phyloP scores from a whole-genome alignment of 129 eudicot genomes.

The Centaurea solstitialis region DNA sequence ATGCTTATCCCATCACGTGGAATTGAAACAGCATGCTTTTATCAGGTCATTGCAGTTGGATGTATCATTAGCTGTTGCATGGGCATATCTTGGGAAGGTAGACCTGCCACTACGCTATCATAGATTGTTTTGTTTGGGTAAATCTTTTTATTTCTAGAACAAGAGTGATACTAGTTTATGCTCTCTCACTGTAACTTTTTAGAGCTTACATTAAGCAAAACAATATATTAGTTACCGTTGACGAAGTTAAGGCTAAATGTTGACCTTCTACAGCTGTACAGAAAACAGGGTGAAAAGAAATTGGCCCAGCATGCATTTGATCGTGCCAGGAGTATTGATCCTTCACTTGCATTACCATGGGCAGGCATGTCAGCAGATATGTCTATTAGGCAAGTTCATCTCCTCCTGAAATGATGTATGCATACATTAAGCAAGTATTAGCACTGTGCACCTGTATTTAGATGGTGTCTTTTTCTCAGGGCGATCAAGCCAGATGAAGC shows the following conservation, averaged over 20 bases:
- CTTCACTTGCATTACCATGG: slow-evolving; percentile 98
- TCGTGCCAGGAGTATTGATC: slow-evolving; percentile 98
- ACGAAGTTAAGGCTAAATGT: slow-evolving; percentile 16
- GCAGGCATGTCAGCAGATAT: slow-evolving; percentile 99
- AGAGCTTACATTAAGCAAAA: not conserved
- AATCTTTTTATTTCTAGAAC: not conserved
- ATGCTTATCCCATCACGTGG: slow-evolving; percentile 61
- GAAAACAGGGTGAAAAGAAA: slow-evolving; percentile 59
- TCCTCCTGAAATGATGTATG: not conserved
- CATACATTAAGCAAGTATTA: not conserved
- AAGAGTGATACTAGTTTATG: not conserved
- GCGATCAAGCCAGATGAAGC: slow-evolving; percentile 77
- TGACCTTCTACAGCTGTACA: slow-evolving; percentile 65
- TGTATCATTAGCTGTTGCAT: slow-evolving; percentile 92
- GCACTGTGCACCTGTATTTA: slow-evolving; percentile 18
- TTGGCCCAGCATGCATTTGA: slow-evolving; percentile 96
- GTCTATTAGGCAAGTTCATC: slow-evolving; percentile 50
- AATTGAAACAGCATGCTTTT: slow-evolving; percentile 86
- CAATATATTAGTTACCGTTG: slow-evolving; percentile 6
- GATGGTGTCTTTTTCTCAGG: slow-evolving; percentile 44
- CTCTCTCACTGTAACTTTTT: not conserved
- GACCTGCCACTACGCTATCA: not conserved
- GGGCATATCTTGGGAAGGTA: slow-evolving; percentile 99
- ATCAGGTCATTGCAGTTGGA: slow-evolving; percentile 87
- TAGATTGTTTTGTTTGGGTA: not conserved